phyloP scores from a whole-genome alignment of 441 rosid genomes.

The Pelargonium citronellum region DNA sequence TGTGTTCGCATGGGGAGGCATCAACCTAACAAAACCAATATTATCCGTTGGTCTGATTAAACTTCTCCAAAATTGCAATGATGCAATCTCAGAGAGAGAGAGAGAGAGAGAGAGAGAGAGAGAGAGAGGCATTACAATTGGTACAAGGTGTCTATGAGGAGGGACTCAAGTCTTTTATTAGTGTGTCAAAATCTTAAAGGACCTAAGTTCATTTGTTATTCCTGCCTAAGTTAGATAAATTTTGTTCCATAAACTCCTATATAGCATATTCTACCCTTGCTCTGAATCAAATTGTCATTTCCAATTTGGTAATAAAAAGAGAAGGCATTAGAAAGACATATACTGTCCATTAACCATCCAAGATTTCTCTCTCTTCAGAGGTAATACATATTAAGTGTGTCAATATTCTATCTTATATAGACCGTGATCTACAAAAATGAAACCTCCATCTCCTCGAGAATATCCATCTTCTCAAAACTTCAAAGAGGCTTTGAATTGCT shows the following conservation, averaged over 20 bases:
- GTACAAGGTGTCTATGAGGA: neutral
- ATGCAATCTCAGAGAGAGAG: neutral
- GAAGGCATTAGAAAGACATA: too few relatives aligned
- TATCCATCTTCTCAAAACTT: too few relatives aligned
- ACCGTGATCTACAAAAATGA: too few relatives aligned
- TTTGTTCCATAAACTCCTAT: neutral
- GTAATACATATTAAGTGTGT: too few relatives aligned
- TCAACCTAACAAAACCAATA: neutral
- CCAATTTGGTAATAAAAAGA: too few relatives aligned
- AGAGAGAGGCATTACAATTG: neutral
- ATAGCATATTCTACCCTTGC: neutral
- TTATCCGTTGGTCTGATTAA: neutral
- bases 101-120: neutral
- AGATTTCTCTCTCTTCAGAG: too few relatives aligned
- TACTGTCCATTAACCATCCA: too few relatives aligned
- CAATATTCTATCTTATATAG: too few relatives aligned
- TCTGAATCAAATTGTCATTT: too few relatives aligned
- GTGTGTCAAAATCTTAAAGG: neutral
- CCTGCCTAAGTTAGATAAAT: neutral
- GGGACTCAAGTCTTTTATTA: neutral
- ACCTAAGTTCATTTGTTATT: neutral
- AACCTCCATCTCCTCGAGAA: too few relatives aligned
- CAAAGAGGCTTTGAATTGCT: too few relatives aligned
- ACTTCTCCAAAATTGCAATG: neutral
- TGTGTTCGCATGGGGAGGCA: neutral